Base-by-base conservation (phyloP, 148 eudicot species). In the Camellia lanceoleosa region DNA sequence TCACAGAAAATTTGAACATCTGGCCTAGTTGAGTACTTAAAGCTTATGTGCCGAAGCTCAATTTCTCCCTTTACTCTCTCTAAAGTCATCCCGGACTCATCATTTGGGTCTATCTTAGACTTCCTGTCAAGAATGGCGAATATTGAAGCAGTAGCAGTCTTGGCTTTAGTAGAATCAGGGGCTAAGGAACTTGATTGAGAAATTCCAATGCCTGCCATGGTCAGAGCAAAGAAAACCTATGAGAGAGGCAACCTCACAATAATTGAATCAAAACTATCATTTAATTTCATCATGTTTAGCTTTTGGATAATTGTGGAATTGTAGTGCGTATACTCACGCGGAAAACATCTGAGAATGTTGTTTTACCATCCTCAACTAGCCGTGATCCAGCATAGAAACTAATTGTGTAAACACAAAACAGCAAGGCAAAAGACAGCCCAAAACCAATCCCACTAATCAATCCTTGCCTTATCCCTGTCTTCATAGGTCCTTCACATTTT, bases 381-480 rank as follows among this genome's bases (percentile, higher is more conserved):
- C 62, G 73, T 51, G 80, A 73, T 78, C 80, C 80, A 13, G 80
- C 80, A 66, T 78, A 78, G 80, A 78, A 78, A 54, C 73, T 23
- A 18, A 58, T 52, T 7, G 80, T 52, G 55, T 78, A 78, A 19
- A 78, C 73, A 47, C 47, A 54, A 54, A 66, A 78, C 16, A 78
- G 49, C 19, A 78, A 67, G 44, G 64, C 62, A 78, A 78, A 78
- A 15, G 80, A 78, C 16, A 52, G 4, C 44, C 80, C 80, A 67
- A 78, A 78, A 67, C 80, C 73, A 0, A 67, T 67, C n/a, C 80
- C 80, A 78, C 80, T 66, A 54, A 78, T 55, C 51, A 78, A 20
- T 16, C 80, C 80, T 78, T 52, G 73, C 63, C 73, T 66, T 78
- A 78, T 78, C 59, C 80, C 80, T 20, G 80, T 30, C 73, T 55